These are phyloP conservation scores for Salicornia ramosissima DNA, from an alignment of 148 eudicot species.

Conservation along the genomic window DNA sequence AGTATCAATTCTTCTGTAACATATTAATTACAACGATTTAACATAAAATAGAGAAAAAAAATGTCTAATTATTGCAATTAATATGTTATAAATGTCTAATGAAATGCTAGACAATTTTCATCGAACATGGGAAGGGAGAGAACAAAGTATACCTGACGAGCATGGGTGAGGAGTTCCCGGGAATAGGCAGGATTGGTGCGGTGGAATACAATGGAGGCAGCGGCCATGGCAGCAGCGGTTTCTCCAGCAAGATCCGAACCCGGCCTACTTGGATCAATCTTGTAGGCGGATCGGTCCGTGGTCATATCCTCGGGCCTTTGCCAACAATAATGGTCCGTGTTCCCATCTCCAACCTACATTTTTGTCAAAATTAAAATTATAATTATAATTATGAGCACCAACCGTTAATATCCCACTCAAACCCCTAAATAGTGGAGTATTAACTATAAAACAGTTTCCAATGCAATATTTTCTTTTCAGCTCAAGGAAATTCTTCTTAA, in stretches of 20 bases:
- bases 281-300: conserved; percentile 75
- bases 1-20: too few relatives aligned
- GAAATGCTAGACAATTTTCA: too few relatives aligned
- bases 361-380: conserved; percentile 9
- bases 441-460: conserved; percentile 7
- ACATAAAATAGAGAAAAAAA: too few relatives aligned
- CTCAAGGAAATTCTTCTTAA: neutral
- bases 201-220: conserved; percentile 73
- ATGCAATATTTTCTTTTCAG: neutral
- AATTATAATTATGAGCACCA: neutral
- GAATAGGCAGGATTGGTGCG: conserved; percentile 60
- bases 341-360: conserved; percentile 89
- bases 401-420: conserved; percentile 19
- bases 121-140: neutral
- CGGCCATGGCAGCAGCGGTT: conserved; percentile 96
- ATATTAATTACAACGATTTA: too few relatives aligned
- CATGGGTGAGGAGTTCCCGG: conserved; percentile 64
- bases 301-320: conserved; percentile 99
- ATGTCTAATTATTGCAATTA: too few relatives aligned
- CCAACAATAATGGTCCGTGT: conserved; percentile 96
- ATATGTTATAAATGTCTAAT: too few relatives aligned
- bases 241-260: conserved; percentile 97
- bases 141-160: conserved; percentile 56
- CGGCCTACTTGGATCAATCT: conserved; percentile 68
- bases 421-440: neutral